A percentile compares a stretch with the other conserved stretches of the same genome.
phyloP scores from a whole-genome alignment of 345 rosid species.

The Citrus medica region DNA sequence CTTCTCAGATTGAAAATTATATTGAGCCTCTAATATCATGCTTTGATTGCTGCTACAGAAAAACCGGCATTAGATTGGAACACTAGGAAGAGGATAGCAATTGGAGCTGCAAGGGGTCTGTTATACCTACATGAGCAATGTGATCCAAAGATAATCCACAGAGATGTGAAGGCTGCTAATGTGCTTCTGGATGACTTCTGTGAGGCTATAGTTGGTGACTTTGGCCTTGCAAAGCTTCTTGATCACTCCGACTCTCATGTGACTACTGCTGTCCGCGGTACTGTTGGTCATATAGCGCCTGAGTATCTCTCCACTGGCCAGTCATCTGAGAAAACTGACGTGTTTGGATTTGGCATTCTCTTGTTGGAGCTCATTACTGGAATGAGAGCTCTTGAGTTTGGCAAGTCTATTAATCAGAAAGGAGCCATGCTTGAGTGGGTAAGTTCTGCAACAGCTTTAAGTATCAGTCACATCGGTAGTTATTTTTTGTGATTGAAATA shows the following conservation, averaged over 20 bases:
- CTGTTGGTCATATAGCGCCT: constrained; percentile 94
- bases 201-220: constrained; percentile 94
- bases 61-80: constrained; percentile 89
- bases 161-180: constrained; percentile 95
- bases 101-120: constrained; percentile 93
- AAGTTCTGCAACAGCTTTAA: constrained; percentile 14
- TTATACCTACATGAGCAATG: constrained; percentile 91
- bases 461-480: background rate
- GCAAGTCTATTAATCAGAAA: constrained; percentile 74
- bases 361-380: constrained; percentile 91
- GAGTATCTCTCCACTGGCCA: constrained; percentile 97
- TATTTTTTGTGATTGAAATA: background rate
- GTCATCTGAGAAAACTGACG: constrained; percentile 95
- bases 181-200: constrained; percentile 76
- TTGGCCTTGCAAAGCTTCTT: constrained; percentile 91
- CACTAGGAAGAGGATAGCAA: constrained; percentile 81
- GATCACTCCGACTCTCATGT: constrained; percentile 92
- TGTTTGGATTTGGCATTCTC: constrained; percentile 92
- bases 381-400: constrained; percentile 89
- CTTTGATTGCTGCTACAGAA: constrained; percentile 30
- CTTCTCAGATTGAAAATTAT: background rate
- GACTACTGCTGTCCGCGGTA: constrained; percentile 92
- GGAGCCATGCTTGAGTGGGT: constrained; percentile 98
- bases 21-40: background rate
- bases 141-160: constrained; percentile 89